A percentile compares a stretch with the other conserved stretches of the same genome.
Evolutionary conservation across 2,329 filamentous ascomycete species (phyloP).

Genomic region (Fusarium nygamai): DNA sequence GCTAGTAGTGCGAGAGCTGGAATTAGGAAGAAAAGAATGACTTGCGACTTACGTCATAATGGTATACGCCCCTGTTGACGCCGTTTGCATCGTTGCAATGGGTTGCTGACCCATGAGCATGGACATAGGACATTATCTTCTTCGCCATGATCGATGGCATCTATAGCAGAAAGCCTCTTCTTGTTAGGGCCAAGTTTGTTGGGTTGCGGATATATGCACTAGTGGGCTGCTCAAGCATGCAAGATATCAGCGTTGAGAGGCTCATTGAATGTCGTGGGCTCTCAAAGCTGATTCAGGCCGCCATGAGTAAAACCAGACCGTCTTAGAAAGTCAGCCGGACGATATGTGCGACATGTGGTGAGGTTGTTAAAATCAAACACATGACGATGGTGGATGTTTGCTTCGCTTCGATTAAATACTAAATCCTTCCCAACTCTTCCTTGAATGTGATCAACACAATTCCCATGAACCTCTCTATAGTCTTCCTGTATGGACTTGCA

Average conservation of each 20-base stretch:
- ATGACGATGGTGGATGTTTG: background rate
- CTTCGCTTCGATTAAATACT: conserved; percentile 28
- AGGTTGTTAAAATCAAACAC: conserved; percentile 26
- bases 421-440: conserved; percentile 9
- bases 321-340: background rate
- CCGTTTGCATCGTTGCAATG: background rate
- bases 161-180: conserved; percentile 49
- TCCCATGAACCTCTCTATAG: conserved; percentile 31
- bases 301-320: background rate
- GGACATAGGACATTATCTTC: background rate
- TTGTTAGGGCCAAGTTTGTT: conserved; percentile 53
- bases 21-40: background rate
- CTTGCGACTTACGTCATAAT: conserved; percentile 10
- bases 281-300: background rate
- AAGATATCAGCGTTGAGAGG: conserved; percentile 54
- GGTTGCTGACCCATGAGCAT: background rate
- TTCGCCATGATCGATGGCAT: conserved; percentile 46
- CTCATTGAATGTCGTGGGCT: conserved; percentile 51
- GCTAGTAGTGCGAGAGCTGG: background rate
- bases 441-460: conserved; percentile 27
- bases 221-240: conserved; percentile 49
- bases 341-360: background rate
- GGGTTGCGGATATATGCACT: conserved; percentile 41
- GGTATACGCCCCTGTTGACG: background rate
- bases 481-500: conserved; percentile 9